These are phyloP conservation scores for Fusarium anguioides DNA, from an alignment of 2,329 filamentous ascomycete species.

Conservation along the genomic window DNA sequence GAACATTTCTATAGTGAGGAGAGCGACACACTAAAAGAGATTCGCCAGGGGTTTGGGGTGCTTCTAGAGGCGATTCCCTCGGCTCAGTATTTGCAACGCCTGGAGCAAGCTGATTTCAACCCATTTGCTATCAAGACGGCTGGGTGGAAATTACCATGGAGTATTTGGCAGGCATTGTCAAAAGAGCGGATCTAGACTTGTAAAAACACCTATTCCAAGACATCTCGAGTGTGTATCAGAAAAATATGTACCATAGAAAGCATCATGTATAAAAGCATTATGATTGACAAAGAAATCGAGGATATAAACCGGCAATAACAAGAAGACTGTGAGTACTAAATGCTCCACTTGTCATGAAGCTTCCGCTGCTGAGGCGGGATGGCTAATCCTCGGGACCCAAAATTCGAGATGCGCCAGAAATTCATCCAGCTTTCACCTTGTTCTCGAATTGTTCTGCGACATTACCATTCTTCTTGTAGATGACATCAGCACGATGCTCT, in stretches of 20 bases:
- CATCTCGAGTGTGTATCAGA: conserved; percentile 4
- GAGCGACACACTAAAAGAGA: conserved; percentile 53
- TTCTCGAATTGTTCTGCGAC: conserved; percentile 27
- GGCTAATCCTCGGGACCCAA: conserved; percentile 48
- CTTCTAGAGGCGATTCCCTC: conserved; percentile 84
- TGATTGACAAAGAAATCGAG: not conserved
- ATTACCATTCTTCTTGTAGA: conserved; percentile 38
- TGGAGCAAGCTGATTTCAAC: conserved; percentile 88
- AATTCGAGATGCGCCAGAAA: conserved; percentile 45
- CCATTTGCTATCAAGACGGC: conserved; percentile 72
- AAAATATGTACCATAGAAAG: conserved; percentile 29
- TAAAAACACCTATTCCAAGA: conserved; percentile 1
- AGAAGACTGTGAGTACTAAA: too few species aligned
- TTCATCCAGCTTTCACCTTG: conserved; percentile 27
- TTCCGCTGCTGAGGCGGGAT: conserved; percentile 3
- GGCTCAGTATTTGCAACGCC: conserved; percentile 77
- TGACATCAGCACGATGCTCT: conserved; percentile 77
- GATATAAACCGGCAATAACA: not conserved
- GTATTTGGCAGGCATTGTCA: conserved; percentile 66
- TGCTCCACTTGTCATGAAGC: conserved; percentile 32
- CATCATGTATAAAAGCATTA: conserved; percentile 18
- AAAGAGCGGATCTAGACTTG: conserved; percentile 58
- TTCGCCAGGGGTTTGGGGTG: conserved; percentile 77
- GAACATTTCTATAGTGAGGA: conserved; percentile 65
- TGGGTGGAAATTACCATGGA: conserved; percentile 88